These are phyloP conservation scores for Polychytrium aggregatum DNA, from an alignment of 192 early-diverging fungal genomes.

Conservation along the genomic window DNA sequence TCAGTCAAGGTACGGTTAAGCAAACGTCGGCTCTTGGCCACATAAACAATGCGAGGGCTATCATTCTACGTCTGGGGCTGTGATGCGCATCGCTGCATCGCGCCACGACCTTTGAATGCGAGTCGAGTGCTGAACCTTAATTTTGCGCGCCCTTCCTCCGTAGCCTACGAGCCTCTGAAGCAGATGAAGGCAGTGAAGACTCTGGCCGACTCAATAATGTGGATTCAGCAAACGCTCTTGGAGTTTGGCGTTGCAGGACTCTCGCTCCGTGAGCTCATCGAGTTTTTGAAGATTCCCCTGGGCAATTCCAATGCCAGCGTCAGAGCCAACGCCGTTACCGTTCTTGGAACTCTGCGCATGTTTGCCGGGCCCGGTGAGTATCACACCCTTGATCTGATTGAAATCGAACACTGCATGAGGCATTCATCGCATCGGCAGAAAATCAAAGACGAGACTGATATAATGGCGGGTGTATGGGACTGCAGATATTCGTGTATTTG, in stretches of 20 bases:
- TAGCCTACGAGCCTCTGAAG: conserved; percentile 61
- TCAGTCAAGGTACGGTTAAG: conserved; percentile 51
- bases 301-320: conserved; percentile 77
- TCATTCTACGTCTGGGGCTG: too few relatives aligned
- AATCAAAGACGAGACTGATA: too few relatives aligned
- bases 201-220: conserved; percentile 71
- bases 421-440: too few relatives aligned
- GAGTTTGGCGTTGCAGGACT: conserved; percentile 87
- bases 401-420: too few relatives aligned
- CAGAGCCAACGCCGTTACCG: conserved; percentile 63
- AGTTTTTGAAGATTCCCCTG: conserved; percentile 70
- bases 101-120: conserved; percentile 2
- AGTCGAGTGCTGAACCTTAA: neutral
- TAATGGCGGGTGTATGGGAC: too few relatives aligned
- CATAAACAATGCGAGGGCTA: too few relatives aligned
- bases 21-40: too few relatives aligned
- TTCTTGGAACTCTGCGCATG: conserved; percentile 70
- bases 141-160: too few relatives aligned
- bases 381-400: neutral
- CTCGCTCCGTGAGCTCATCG: conserved; percentile 64
- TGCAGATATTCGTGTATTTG: conserved; percentile 65
- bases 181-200: conserved; percentile 85
- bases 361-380: conserved; percentile 65
- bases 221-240: conserved; percentile 73
- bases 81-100: too few relatives aligned